phyloP scores from a whole-genome alignment of 2,329 filamentous ascomycete genomes.

The Nemania bipapillata region DNA sequence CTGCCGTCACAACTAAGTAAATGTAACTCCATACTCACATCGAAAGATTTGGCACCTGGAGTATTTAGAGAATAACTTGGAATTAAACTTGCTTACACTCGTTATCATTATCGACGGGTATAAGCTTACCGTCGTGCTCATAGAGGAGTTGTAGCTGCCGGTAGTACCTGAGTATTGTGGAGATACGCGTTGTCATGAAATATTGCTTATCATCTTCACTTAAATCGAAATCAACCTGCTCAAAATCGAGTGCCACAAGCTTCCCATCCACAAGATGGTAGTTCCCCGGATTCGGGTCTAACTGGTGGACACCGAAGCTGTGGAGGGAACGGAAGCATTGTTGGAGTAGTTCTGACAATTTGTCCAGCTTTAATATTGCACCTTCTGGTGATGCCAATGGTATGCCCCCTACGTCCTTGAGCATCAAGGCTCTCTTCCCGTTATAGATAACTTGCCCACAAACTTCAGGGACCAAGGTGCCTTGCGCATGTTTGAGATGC shows the following conservation, averaged over 20 bases:
- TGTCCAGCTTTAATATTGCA: neutral
- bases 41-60: no score
- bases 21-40: no score
- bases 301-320: constrained; percentile 1
- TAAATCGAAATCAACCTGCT: constrained; percentile 1
- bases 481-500: neutral
- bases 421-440: neutral
- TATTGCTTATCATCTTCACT: constrained; percentile 2
- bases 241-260: neutral
- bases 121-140: constrained; percentile 1
- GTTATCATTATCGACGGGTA: no score
- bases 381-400: constrained; percentile 7
- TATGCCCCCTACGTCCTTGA: constrained; percentile 2
- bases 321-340: constrained; percentile 1
- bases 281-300: constrained; percentile 6
- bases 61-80: no score
- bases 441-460: neutral
- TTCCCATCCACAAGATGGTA: constrained; percentile 4
- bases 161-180: neutral
- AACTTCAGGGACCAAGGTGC: neutral
- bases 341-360: constrained; percentile 4
- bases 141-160: neutral
- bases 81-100: no score
- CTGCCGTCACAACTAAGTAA: no score
- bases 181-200: neutral